Base-by-base conservation (phyloP, 2,329 filamentous ascomycete species). In the Epichloe sylvatica region DNA sequence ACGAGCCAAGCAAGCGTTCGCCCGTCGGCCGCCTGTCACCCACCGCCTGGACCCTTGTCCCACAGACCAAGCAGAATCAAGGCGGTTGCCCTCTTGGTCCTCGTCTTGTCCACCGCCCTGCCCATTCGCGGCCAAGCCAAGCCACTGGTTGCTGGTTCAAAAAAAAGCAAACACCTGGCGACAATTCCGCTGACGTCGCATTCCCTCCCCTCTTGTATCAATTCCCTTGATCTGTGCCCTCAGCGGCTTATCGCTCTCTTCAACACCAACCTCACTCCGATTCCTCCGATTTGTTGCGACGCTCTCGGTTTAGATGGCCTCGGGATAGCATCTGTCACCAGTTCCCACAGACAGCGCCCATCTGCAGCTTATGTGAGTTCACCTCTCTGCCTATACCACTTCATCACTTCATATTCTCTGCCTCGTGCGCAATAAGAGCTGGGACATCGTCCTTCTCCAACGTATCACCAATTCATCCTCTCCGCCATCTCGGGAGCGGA, bases 1-100 rank as follows among this genome's bases (percentile, higher is more conserved):
- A 19, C 19, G 19, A 19, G 19, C 19, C 19, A 19, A 19, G 19
- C 13, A 45, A 25, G 19, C 37, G 37, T 30, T 25, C 13, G 42
- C 8, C 42, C 19, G 43, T 37, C 36, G 41, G 23, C 38, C 47
- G 42, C 49, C 52, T 53, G 54, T 57, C 55, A 59, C 56, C 55
- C 55, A 59, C 56, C 55, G 57, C 55, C 54, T 53, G 54, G 50
- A 53, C 54, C 53, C 51, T 48, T 41, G 49, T 40, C 35, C 19
- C 21, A 40, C 47, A 17, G 41, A 19, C 23, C 17, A 35, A 17
- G 34, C 45, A 46, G 13, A 35, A 37, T 15, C 39, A 13, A 12
- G 35, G 9, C 45, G 15, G 8, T 30, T 9, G 13, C 45, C 19
- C 19, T 19, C 19, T 19, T 19, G 19, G 40, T 40, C 38, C 33